These are phyloP conservation scores for Cyberlindnera misumaiensis DNA, from an alignment of 805 yeast genomes.

Conservation along the genomic window DNA sequence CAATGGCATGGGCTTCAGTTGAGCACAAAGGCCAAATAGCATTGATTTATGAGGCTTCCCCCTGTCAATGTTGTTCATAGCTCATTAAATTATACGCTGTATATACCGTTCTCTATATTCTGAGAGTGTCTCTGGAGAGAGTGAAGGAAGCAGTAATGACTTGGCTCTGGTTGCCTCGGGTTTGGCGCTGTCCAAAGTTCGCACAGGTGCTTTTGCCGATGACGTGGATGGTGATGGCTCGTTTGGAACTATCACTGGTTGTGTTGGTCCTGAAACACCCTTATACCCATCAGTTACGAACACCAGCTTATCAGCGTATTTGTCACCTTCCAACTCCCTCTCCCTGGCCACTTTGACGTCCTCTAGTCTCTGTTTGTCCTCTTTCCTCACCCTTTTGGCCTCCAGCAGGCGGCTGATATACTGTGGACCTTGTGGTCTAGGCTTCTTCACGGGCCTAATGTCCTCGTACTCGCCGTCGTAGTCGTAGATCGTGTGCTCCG, in stretches of 20 bases:
- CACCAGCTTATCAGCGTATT: conserved; percentile 31
- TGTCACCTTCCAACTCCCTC: conserved; percentile 33
- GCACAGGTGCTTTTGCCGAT: too few species aligned
- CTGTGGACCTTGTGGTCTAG: conserved; percentile 16
- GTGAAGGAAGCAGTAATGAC: conserved; percentile 16
- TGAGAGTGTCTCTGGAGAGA: conserved; percentile 10
- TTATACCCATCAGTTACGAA: conserved; percentile 46
- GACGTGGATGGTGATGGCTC: too few species aligned
- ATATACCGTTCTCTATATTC: conserved; percentile 14
- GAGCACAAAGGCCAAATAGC: conserved; percentile 60
- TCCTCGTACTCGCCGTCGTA: conserved; percentile 31
- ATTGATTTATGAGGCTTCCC: neutral
- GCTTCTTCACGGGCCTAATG: conserved; percentile 10
- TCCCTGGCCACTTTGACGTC: conserved; percentile 33
- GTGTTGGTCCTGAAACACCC: conserved; percentile 1
- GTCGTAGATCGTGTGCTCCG: conserved; percentile 7
- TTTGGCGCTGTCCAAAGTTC: neutral
- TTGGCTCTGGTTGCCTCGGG: neutral
- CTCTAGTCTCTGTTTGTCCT: conserved; percentile 35
- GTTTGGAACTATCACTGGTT: too few species aligned
- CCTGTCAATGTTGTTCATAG: neutral
- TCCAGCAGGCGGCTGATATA: conserved; percentile 36
- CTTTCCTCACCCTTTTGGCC: conserved; percentile 38
- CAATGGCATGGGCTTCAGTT: conserved; percentile 95
- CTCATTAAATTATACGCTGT: conserved; percentile 4